These are phyloP conservation scores for Suhomyces canberraensis DNA, from an alignment of 805 yeast species.

Conservation along the genomic window DNA sequence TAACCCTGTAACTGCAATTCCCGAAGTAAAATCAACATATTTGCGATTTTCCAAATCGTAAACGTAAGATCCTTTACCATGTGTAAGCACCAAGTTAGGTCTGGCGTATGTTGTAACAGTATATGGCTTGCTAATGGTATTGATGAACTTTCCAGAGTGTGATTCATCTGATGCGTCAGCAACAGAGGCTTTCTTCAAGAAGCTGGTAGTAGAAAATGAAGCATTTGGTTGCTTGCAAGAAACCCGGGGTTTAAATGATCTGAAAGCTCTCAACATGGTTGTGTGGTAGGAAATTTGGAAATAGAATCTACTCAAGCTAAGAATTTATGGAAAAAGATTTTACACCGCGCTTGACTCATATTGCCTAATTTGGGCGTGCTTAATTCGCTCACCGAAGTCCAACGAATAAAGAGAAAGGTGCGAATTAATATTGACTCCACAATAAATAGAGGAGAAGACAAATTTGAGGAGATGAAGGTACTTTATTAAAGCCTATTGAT, in stretches of 20 bases:
- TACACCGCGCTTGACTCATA: conserved; percentile 36
- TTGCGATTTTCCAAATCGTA: conserved; percentile 77
- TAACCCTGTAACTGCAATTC: conserved; percentile 93
- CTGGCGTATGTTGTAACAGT: conserved; percentile 78
- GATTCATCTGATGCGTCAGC: conserved; percentile 31
- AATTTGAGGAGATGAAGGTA: too few species aligned
- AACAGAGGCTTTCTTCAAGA: background rate
- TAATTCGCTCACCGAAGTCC: too few species aligned
- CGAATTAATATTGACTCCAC: too few species aligned
- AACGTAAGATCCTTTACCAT: conserved; percentile 76
- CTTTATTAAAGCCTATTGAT: conserved; percentile 29
- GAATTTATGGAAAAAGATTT: conserved; percentile 17
- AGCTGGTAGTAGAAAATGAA: background rate
- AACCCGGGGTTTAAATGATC: too few species aligned
- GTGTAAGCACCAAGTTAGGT: conserved; percentile 71
- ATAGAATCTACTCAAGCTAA: too few species aligned
- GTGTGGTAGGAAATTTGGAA: too few species aligned
- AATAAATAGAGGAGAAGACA: too few species aligned
- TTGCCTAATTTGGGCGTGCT: conserved; percentile 19
- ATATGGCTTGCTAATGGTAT: conserved; percentile 46
- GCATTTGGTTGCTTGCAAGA: too few species aligned
- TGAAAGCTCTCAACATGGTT: conserved; percentile 14
- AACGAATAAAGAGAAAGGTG: too few species aligned
- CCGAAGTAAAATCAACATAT: conserved; percentile 90
- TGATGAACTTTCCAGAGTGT: conserved; percentile 39